phyloP scores from a whole-genome alignment of 257 asterid genomes.

The Schizonepeta tenuifolia region DNA sequence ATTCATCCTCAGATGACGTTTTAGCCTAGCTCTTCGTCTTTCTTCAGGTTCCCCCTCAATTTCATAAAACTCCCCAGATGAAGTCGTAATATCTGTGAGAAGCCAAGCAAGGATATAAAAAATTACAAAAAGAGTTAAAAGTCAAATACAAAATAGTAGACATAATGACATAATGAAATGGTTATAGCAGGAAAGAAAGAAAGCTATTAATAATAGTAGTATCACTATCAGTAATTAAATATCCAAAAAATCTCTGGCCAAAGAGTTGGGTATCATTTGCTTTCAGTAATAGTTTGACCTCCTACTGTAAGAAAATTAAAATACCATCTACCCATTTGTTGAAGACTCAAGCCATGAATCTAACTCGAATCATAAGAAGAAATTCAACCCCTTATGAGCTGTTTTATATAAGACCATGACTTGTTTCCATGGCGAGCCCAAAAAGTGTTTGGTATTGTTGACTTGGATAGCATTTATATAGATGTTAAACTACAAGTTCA shows the following conservation, averaged over 20 bases:
- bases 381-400: too few relatives aligned
- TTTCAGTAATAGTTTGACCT: background rate
- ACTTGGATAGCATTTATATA: slow-evolving; percentile 21
- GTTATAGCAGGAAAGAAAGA: slow-evolving; percentile 12
- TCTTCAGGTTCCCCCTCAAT: slow-evolving; percentile 80
- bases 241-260: slow-evolving; percentile 1
- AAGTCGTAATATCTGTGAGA: slow-evolving; percentile 58
- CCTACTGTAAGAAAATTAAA: background rate
- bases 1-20: slow-evolving; percentile 62
- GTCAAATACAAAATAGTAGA: slow-evolving; percentile 7
- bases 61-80: slow-evolving; percentile 74
- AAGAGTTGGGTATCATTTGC: background rate
- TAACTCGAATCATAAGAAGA: background rate
- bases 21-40: slow-evolving; percentile 76
- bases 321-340: background rate
- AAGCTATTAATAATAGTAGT: background rate
- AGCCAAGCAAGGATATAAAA: slow-evolving; percentile 26
- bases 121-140: slow-evolving; percentile 23
- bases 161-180: slow-evolving; percentile 18
- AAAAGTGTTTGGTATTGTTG: background rate
- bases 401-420: background rate
- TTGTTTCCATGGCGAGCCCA: background rate
- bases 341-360: background rate
- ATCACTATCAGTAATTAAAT: background rate
- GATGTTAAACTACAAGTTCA: background rate